Conservation (phyloP, 179 eudicot genomes). For the Pouteria campechiana region DNA sequence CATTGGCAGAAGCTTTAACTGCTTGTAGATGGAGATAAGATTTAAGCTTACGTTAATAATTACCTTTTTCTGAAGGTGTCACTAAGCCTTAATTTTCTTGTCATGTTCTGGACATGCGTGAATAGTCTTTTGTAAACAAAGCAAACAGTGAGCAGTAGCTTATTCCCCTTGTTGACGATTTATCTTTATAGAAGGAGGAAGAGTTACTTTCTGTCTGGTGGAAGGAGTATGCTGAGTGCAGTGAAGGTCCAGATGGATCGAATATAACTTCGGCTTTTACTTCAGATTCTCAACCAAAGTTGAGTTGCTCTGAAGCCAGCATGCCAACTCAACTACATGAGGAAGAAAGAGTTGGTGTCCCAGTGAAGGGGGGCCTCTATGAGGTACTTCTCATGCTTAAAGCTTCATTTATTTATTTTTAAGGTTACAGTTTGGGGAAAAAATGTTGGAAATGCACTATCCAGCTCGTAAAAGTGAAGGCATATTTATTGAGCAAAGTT, state of each 20-base stretch:
- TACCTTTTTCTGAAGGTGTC: too few species aligned
- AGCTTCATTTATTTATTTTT: not conserved
- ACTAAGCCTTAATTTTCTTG: too few species aligned
- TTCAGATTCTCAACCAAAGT: slow-evolving; percentile 12
- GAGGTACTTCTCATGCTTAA: slow-evolving; percentile 44
- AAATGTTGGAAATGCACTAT: too few species aligned
- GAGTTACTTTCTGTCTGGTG: slow-evolving; percentile 91
- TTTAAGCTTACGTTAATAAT: too few species aligned
- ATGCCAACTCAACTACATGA: slow-evolving; percentile 31
- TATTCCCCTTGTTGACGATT: not conserved
- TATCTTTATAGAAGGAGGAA: slow-evolving; percentile 62
- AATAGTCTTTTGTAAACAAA: not conserved
- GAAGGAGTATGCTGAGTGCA: slow-evolving; percentile 98
- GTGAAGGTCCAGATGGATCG: slow-evolving; percentile 74
- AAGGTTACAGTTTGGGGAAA: too few species aligned
- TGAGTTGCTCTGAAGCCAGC: slow-evolving; percentile 9
- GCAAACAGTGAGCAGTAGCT: not conserved
- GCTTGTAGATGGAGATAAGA: too few species aligned
- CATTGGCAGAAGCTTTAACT: too few species aligned
- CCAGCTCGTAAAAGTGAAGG: too few species aligned
- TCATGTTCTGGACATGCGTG: too few species aligned
- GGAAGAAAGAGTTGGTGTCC: slow-evolving; percentile 98
- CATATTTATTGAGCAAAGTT: too few species aligned
- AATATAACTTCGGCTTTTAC: slow-evolving; percentile 21
- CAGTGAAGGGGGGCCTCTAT: slow-evolving; percentile 96